Evolutionary conservation across 2,329 filamentous ascomycete species (phyloP).

Genomic region (Teratosphaeriaceae sp.): DNA sequence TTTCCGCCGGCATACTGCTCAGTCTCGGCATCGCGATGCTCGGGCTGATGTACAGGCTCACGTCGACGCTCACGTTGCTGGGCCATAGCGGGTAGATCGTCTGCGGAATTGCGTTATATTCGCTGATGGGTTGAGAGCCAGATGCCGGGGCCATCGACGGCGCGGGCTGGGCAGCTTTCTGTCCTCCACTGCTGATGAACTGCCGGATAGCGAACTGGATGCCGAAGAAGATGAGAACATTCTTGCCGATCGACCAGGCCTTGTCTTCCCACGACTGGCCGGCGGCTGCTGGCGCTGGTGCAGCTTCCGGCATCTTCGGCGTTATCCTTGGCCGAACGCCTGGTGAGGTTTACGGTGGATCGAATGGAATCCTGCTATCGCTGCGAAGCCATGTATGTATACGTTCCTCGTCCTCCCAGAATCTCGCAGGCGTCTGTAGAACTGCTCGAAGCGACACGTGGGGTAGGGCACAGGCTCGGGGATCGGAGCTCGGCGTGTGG

Average conservation of each 20-base stretch:
- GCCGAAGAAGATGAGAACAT: slow-evolving; percentile 53
- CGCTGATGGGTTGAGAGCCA: slow-evolving; percentile 33
- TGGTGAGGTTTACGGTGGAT: too few species aligned
- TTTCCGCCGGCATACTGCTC: slow-evolving; percentile 57
- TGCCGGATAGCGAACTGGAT: slow-evolving; percentile 52
- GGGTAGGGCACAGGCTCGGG: too few species aligned
- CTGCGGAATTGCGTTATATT: slow-evolving; percentile 49
- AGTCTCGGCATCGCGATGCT: slow-evolving; percentile 64
- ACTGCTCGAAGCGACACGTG: too few species aligned
- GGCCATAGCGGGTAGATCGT: slow-evolving; percentile 85
- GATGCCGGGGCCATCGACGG: slow-evolving; percentile 13
- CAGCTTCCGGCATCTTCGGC: slow-evolving; percentile 11
- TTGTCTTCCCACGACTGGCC: slow-evolving; percentile 17
- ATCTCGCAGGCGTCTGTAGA: too few species aligned
- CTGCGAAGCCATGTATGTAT: too few species aligned
- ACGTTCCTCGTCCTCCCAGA: too few species aligned
- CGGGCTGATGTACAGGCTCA: slow-evolving; percentile 76
- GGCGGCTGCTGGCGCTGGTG: slow-evolving; percentile 1
- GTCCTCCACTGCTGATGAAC: slow-evolving; percentile 39
- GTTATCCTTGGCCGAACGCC: too few species aligned
- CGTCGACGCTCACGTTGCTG: slow-evolving; percentile 68
- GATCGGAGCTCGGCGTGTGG: too few species aligned
- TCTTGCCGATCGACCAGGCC: slow-evolving; percentile 40
- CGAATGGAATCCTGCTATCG: too few species aligned
- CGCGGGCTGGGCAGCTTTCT: slow-evolving; percentile 14